These are phyloP conservation scores for Uronychia binucleata DNA, from an alignment of 73 alveolate genomes.

Conservation along the genomic window DNA sequence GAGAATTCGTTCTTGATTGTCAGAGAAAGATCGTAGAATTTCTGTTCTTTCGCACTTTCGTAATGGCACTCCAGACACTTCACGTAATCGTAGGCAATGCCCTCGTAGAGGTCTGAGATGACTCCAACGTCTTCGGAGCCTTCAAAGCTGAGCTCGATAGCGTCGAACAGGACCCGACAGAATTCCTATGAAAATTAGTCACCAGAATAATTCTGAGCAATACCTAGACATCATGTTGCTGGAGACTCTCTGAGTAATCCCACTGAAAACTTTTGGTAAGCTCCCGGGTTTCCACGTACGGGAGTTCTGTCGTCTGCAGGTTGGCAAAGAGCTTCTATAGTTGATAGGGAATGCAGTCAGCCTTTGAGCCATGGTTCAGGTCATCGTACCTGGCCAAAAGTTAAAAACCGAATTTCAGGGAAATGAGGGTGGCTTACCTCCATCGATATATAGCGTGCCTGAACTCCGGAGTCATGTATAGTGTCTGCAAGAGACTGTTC, in stretches of 20 bases:
- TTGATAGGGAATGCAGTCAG: constrained; percentile 64
- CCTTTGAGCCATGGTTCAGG: constrained; percentile 49
- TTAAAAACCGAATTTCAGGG: neutral
- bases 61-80: constrained; percentile 85
- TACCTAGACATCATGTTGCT: constrained; percentile 61
- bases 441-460: constrained; percentile 81
- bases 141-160: constrained; percentile 80
- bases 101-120: constrained; percentile 81
- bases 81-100: constrained; percentile 70
- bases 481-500: constrained; percentile 94
- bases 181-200: constrained; percentile 47
- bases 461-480: constrained; percentile 97
- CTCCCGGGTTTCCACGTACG: constrained; percentile 61
- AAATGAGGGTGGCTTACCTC: no score
- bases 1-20: constrained; percentile 89
- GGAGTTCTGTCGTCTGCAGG: constrained; percentile 41
- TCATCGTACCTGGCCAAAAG: constrained; percentile 39
- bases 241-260: constrained; percentile 52
- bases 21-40: constrained; percentile 84
- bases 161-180: constrained; percentile 93
- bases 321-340: constrained; percentile 62
- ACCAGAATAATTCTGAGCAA: neutral
- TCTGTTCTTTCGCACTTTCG: constrained; percentile 74
- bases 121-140: constrained; percentile 66
- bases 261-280: constrained; percentile 69